These are phyloP conservation scores for Hortaea sp. DNA, from an alignment of 2,329 filamentous ascomycete genomes.

Conservation along the genomic window DNA sequence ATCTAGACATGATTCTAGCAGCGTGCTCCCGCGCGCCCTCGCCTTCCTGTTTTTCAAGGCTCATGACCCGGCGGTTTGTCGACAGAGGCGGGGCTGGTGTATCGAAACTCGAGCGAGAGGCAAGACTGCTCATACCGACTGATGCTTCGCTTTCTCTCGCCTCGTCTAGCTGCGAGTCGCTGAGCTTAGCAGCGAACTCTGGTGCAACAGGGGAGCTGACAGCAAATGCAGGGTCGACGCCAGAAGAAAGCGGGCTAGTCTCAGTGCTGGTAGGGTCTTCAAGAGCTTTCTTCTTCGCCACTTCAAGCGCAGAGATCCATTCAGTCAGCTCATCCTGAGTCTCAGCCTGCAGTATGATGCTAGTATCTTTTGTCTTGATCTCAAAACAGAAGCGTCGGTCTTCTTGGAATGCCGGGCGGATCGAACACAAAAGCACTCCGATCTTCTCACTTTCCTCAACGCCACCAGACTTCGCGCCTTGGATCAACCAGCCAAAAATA, in stretches of 20 bases:
- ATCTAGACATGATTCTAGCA: conserved; percentile 80
- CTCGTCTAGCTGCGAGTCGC: conserved; percentile 49
- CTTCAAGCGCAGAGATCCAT: conserved; percentile 88
- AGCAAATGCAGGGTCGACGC: conserved; percentile 69
- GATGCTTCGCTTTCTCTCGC: conserved; percentile 28
- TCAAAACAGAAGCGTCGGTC: conserved; percentile 96
- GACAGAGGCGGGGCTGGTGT: conserved; percentile 39
- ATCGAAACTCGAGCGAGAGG: conserved; percentile 63
- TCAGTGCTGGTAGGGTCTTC: conserved; percentile 55
- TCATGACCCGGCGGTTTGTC: conserved; percentile 34
- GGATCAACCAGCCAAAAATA: conserved; percentile 89
- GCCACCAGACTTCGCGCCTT: conserved; percentile 65
- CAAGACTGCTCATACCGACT: conserved; percentile 27
- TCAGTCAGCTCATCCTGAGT: conserved; percentile 84
- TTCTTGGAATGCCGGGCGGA: conserved; percentile 81
- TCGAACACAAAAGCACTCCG: conserved; percentile 85
- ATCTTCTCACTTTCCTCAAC: conserved; percentile 96
- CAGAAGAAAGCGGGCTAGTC: conserved; percentile 29
- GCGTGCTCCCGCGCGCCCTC: conserved; percentile 73
- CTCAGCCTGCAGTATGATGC: conserved; percentile 81
- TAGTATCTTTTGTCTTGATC: conserved; percentile 93
- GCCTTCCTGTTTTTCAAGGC: conserved; percentile 32
- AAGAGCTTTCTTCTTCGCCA: conserved; percentile 84
- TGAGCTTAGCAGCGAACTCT: conserved; percentile 75
- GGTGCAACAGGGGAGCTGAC: conserved; percentile 81